These are phyloP conservation scores for Prosopis cineraria DNA, from an alignment of 306 rosid species.

Conservation along the genomic window DNA sequence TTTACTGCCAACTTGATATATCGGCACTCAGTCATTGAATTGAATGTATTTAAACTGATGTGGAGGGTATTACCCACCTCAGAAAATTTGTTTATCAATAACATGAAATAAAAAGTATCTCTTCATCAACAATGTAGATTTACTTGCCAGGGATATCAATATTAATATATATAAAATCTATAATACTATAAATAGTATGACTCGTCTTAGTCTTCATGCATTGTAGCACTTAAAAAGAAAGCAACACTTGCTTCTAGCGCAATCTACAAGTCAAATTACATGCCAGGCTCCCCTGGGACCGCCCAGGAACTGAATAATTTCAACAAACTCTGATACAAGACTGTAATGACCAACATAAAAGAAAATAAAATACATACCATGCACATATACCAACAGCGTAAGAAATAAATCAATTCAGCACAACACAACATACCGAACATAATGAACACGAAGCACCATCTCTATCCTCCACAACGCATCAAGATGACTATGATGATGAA, in stretches of 20 bases:
- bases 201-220: no score
- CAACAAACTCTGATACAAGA: not conserved
- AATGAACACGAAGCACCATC: constrained; percentile 20
- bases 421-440: constrained; percentile 23
- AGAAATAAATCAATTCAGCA: not conserved
- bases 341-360: not conserved
- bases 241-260: not conserved
- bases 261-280: constrained; percentile 21
- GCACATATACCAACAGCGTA: not conserved
- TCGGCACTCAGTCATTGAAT: not conserved
- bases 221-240: not conserved
- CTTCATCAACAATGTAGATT: not conserved
- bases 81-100: not conserved
- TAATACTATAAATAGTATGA: no score
- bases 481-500: constrained; percentile 53
- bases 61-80: not conserved
- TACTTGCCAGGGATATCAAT: not conserved
- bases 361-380: not conserved
- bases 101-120: not conserved
- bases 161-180: not conserved
- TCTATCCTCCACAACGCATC: not conserved
- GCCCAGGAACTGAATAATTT: not conserved
- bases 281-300: constrained; percentile 1
- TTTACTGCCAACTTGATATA: not conserved
- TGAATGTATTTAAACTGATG: not conserved